Conservation (phyloP, 345 rosid species). For the Salix udensis region DNA sequence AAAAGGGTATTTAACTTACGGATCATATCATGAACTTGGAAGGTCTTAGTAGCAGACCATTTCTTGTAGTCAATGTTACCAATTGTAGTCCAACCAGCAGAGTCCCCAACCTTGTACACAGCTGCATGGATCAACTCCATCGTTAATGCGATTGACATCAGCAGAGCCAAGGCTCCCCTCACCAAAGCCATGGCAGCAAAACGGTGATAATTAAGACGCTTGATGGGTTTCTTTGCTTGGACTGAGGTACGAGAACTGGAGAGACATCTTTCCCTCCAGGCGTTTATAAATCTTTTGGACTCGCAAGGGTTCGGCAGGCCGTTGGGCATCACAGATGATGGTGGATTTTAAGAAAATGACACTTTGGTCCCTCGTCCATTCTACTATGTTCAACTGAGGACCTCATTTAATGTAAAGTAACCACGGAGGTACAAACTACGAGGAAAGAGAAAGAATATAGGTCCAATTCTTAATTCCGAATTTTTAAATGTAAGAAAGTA, state of each 20-base stretch:
- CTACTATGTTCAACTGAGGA: not conserved
- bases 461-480: not conserved
- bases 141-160: slow-evolving; percentile 10
- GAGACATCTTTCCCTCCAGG: not conserved
- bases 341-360: not conserved
- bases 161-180: slow-evolving; percentile 14
- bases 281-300: slow-evolving; percentile 17
- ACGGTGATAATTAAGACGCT: not conserved
- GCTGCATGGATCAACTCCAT: slow-evolving; percentile 38
- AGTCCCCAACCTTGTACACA: slow-evolving; percentile 74
- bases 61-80: slow-evolving; percentile 78
- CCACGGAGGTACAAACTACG: not conserved
- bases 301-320: slow-evolving; percentile 8
- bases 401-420: not conserved
- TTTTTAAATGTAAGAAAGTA: not conserved
- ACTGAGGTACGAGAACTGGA: slow-evolving; percentile 5
- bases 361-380: not conserved
- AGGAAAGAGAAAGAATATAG: not conserved
- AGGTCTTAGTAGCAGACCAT: slow-evolving; percentile 75
- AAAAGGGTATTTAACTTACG: slow-evolving; percentile 35
- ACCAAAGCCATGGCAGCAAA: slow-evolving; percentile 19
- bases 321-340: not conserved
- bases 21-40: slow-evolving; percentile 66
- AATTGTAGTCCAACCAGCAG: slow-evolving; percentile 91
- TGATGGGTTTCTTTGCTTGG: not conserved